phyloP scores from a whole-genome alignment of 495 filamentous ascomycete species.

The Annulohypoxylon maeteangense region DNA sequence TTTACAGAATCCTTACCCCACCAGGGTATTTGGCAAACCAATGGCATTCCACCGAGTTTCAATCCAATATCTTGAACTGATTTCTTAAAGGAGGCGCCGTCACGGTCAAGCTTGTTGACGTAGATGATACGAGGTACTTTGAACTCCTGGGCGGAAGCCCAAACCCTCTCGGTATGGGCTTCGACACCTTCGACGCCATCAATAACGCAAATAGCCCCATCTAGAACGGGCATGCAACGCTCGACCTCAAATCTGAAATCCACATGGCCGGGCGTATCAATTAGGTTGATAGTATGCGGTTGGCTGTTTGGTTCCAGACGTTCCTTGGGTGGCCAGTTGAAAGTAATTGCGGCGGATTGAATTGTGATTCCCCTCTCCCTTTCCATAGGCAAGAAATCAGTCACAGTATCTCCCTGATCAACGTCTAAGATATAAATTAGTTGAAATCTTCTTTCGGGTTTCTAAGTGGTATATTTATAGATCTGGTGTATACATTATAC shows the following conservation, averaged over 20 bases:
- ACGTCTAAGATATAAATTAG: slow-evolving; percentile 71
- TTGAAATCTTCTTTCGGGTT: too few relatives aligned
- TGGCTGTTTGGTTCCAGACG: slow-evolving; percentile 50
- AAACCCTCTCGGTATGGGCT: slow-evolving; percentile 97
- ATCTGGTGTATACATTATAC: neutral
- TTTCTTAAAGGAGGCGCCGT: slow-evolving; percentile 87
- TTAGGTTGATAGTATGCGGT: slow-evolving; percentile 79
- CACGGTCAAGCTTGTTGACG: slow-evolving; percentile 95
- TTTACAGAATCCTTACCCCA: slow-evolving; percentile 81
- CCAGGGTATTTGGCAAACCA: slow-evolving; percentile 95
- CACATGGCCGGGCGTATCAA: slow-evolving; percentile 97
- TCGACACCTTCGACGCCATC: slow-evolving; percentile 98
- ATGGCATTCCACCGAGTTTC: slow-evolving; percentile 83
- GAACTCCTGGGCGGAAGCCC: slow-evolving; percentile 87
- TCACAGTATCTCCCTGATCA: slow-evolving; percentile 96
- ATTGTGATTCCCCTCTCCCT: slow-evolving; percentile 95
- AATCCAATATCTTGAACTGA: slow-evolving; percentile 87
- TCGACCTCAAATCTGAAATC: slow-evolving; percentile 99
- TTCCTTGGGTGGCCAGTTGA: slow-evolving; percentile 73
- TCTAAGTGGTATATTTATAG: neutral
- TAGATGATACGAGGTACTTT: slow-evolving; percentile 87
- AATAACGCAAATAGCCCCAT: slow-evolving; percentile 94
- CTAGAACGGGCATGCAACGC: slow-evolving; percentile 89
- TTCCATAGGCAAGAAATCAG: slow-evolving; percentile 96
- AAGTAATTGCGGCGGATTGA: slow-evolving; percentile 96